phyloP scores from a whole-genome alignment of 176 grass and related monocot species.

The Dendrocalamus sinicus region DNA sequence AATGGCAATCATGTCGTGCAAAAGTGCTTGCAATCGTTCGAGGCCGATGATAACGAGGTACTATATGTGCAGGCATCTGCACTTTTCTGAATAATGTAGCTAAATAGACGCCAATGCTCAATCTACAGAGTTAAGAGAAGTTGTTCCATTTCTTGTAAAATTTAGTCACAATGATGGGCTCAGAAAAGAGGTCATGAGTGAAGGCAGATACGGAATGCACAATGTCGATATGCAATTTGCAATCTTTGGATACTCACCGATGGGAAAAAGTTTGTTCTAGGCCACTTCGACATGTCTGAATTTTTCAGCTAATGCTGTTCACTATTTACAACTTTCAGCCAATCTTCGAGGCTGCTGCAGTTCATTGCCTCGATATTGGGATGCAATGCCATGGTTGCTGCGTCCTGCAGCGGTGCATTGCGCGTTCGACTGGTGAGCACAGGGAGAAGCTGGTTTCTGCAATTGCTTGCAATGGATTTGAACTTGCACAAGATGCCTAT shows the following conservation, averaged over 20 bases:
- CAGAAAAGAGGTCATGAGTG: background rate
- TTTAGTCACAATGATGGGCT: background rate
- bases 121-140: background rate
- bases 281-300: too few relatives aligned
- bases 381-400: too few relatives aligned
- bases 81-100: slow-evolving; percentile 17
- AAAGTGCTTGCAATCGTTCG: slow-evolving; percentile 66
- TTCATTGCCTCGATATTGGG: too few relatives aligned
- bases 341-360: too few relatives aligned
- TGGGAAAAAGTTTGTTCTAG: too few relatives aligned
- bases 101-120: background rate
- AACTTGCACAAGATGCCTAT: too few relatives aligned
- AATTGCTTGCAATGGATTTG: too few relatives aligned
- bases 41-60: slow-evolving; percentile 78
- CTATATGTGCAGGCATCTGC: background rate
- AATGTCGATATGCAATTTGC: background rate
- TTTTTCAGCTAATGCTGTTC: too few relatives aligned
- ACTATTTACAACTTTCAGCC: too few relatives aligned
- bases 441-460: too few relatives aligned
- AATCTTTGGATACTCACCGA: background rate
- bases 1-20: slow-evolving; percentile 94
- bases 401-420: too few relatives aligned
- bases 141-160: background rate
- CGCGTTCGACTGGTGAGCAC: too few relatives aligned
- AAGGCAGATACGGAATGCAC: background rate